phyloP scores from a whole-genome alignment of 495 filamentous ascomycete genomes.

The Aspergillus bridgeri region DNA sequence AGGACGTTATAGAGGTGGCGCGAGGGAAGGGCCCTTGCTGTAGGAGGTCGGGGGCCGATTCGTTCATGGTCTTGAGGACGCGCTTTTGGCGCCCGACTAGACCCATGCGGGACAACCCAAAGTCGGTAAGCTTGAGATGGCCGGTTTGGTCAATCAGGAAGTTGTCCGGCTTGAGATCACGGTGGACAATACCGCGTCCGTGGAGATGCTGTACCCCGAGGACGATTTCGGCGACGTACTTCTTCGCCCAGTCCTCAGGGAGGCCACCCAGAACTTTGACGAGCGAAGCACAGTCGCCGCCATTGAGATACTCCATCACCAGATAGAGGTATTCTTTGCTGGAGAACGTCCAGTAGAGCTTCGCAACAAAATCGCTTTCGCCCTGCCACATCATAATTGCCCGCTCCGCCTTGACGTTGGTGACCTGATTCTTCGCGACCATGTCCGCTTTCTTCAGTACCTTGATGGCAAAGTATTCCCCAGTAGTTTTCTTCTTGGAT shows the following conservation, averaged over 20 bases:
- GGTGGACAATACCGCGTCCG: conserved; percentile 88
- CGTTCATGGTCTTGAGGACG: conserved; percentile 74
- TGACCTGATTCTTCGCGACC: conserved; percentile 99
- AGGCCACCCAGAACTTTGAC: conserved; percentile 90
- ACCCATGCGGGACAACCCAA: conserved; percentile 96
- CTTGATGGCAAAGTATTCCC: conserved; percentile 98
- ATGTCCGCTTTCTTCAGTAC: conserved; percentile 98
- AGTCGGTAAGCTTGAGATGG: conserved; percentile 95
- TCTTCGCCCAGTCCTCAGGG: conserved; percentile 95
- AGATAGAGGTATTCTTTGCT: conserved; percentile 99
- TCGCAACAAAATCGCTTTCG: conserved; percentile 97
- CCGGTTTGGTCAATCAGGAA: conserved; percentile 95
- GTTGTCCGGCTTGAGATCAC: conserved; percentile 96
- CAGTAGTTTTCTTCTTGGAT: conserved; percentile 96
- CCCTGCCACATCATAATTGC: conserved; percentile 99
- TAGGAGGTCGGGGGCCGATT: conserved; percentile 83
- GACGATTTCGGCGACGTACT: conserved; percentile 93
- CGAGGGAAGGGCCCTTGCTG: conserved; percentile 89
- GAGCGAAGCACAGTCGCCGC: conserved; percentile 92
- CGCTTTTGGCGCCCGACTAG: conserved; percentile 94
- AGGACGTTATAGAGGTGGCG: conserved; percentile 81
- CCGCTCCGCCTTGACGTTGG: conserved; percentile 96
- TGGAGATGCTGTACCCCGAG: conserved; percentile 94
- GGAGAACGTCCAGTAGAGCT: conserved; percentile 98
- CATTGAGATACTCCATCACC: conserved; percentile 99